These are phyloP conservation scores for Trichosporon sp. DNA, from an alignment of 1,284 basidiomycete genomes.

Conservation along the genomic window DNA sequence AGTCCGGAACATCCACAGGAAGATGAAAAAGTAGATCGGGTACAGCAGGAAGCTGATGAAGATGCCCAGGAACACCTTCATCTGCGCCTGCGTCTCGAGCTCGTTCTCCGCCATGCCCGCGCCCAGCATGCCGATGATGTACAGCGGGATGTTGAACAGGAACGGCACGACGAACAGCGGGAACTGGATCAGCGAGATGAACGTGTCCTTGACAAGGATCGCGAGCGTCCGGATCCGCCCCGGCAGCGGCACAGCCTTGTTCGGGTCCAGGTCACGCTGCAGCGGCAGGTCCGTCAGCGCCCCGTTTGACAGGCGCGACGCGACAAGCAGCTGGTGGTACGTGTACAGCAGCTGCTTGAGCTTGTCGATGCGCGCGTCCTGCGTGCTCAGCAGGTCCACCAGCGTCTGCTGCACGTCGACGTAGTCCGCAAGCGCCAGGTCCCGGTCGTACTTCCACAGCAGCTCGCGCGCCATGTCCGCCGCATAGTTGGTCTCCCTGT, in stretches of 20 bases:
- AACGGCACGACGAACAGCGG: slow-evolving; percentile 85
- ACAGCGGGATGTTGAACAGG: slow-evolving; percentile 74
- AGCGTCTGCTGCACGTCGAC: slow-evolving; percentile 81
- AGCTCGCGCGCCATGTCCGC: slow-evolving; percentile 85
- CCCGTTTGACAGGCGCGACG: slow-evolving; percentile 73
- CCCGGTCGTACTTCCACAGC: slow-evolving; percentile 72
- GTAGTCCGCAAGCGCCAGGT: slow-evolving; percentile 72
- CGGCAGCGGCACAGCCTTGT: slow-evolving; percentile 65
- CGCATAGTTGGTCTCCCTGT: slow-evolving; percentile 76
- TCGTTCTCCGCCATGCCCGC: slow-evolving; percentile 74
- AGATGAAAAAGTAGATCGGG: slow-evolving; percentile 70
- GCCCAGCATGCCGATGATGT: slow-evolving; percentile 69
- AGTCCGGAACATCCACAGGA: slow-evolving; percentile 74
- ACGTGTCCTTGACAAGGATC: slow-evolving; percentile 69
- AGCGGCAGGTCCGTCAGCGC: slow-evolving; percentile 65
- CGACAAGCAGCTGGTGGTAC: slow-evolving; percentile 81
- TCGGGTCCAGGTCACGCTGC: slow-evolving; percentile 72
- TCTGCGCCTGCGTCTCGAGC: slow-evolving; percentile 80
- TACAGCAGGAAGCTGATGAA: slow-evolving; percentile 71
- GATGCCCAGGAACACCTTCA: slow-evolving; percentile 79
- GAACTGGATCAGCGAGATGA: slow-evolving; percentile 64
- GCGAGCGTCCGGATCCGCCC: slow-evolving; percentile 74
- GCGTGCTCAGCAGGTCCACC: slow-evolving; percentile 74
- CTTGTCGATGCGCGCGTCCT: slow-evolving; percentile 57
- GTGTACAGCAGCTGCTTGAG: slow-evolving; percentile 69